Evolutionary conservation across 2,329 filamentous ascomycete species (phyloP).

Genomic region (Thielaviopsis ethacetica): DNA sequence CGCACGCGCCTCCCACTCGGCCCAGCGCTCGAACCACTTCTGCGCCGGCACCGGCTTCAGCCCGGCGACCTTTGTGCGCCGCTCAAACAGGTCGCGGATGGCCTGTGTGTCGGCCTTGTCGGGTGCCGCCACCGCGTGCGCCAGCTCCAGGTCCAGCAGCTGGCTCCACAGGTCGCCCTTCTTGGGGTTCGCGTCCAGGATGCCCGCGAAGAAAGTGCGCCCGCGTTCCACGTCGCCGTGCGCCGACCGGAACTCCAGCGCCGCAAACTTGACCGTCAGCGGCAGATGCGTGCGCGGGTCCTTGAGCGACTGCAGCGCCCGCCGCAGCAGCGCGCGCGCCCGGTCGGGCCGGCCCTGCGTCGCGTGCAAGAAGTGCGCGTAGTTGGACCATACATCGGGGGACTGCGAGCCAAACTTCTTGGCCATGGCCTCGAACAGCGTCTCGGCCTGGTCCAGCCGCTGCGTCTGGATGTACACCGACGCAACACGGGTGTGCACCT

Average conservation of each 20-base stretch:
- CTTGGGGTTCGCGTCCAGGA: slow-evolving; percentile 73
- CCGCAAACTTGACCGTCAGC: slow-evolving; percentile 74
- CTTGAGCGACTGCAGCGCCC: slow-evolving; percentile 65
- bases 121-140: slow-evolving; percentile 35
- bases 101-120: slow-evolving; percentile 38
- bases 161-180: slow-evolving; percentile 88
- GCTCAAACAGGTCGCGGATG: slow-evolving; percentile 66
- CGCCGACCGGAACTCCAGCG: slow-evolving; percentile 74
- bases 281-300: slow-evolving; percentile 45
- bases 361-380: slow-evolving; percentile 80
- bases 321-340: slow-evolving; percentile 60
- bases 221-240: slow-evolving; percentile 79
- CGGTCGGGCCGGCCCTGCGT: slow-evolving; percentile 53
- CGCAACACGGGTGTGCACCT: slow-evolving; percentile 74
- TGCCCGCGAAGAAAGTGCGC: slow-evolving; percentile 81
- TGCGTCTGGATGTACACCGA: slow-evolving; percentile 91
- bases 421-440: slow-evolving; percentile 68
- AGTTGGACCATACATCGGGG: slow-evolving; percentile 80
- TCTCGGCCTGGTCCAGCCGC: slow-evolving; percentile 77
- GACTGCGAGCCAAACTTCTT: slow-evolving; percentile 78
- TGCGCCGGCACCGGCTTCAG: slow-evolving; percentile 72
- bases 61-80: slow-evolving; percentile 50
- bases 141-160: slow-evolving; percentile 70
- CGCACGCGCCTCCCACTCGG: slow-evolving; percentile 66
- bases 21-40: slow-evolving; percentile 85